A percentile compares a stretch with the other conserved stretches of the same genome.
Conservation (phyloP, 306 rosid species). For the Prunus salicina region DNA sequence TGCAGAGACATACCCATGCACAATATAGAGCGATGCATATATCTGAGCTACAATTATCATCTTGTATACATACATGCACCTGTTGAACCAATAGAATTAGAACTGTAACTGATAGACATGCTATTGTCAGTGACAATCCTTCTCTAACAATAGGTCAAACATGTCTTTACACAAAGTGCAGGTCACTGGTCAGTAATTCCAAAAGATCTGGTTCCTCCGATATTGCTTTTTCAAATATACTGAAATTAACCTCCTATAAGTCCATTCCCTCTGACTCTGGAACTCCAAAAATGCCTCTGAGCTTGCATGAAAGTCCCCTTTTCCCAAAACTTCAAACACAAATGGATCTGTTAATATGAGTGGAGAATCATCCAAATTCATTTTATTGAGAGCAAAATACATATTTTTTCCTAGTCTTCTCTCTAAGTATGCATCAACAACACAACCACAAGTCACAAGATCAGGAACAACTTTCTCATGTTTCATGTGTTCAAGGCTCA, state of each 20-base stretch:
- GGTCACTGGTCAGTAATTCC: constrained; percentile 59
- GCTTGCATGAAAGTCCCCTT: constrained; percentile 81
- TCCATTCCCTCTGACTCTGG: constrained; percentile 51
- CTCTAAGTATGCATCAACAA: constrained; percentile 77
- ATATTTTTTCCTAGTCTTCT: constrained; percentile 71
- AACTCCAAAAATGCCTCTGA: constrained; percentile 77
- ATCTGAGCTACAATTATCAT: not conserved
- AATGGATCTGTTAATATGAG: constrained; percentile 54
- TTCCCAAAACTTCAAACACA: constrained; percentile 86
- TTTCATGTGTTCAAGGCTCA: constrained; percentile 83
- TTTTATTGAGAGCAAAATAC: constrained; percentile 58
- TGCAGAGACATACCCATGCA: not conserved
- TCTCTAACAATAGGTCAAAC: constrained; percentile 5
- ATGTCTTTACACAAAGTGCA: constrained; percentile 1
- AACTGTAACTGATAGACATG: not conserved
- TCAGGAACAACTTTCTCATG: constrained; percentile 66
- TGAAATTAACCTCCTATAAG: constrained; percentile 48
- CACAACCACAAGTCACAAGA: constrained; percentile 85
- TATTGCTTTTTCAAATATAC: constrained; percentile 60
- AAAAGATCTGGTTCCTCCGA: constrained; percentile 71
- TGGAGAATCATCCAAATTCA: constrained; percentile 57
- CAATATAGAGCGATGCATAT: not conserved
- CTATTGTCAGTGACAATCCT: not conserved
- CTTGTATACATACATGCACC: not conserved
- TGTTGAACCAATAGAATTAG: not conserved